Evolutionary conservation across 2,329 filamentous ascomycete species (phyloP).

Genomic region (Fusarium transvaalense): DNA sequence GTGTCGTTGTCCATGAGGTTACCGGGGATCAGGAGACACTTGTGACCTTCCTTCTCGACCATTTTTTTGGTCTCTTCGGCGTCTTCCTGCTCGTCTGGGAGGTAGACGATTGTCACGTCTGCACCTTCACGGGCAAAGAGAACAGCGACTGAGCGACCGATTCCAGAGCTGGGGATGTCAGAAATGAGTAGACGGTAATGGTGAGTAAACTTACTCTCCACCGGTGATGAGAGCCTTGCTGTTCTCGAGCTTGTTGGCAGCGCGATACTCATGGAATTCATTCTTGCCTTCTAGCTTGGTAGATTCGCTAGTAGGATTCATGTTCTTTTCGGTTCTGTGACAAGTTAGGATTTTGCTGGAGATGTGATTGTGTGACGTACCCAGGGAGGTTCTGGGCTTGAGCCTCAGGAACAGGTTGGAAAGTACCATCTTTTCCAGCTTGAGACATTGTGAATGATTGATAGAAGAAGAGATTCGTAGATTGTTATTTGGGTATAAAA

Average conservation of each 20-base stretch:
- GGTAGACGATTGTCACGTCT: slow-evolving; percentile 67
- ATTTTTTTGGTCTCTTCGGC: slow-evolving; percentile 65
- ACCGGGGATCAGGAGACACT: slow-evolving; percentile 62
- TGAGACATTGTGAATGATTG: slow-evolving; percentile 31
- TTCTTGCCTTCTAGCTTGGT: slow-evolving; percentile 57
- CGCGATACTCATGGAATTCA: slow-evolving; percentile 55
- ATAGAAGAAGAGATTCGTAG: too few species aligned
- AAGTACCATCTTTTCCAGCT: slow-evolving; percentile 49
- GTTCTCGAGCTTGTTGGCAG: slow-evolving; percentile 62
- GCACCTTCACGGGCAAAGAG: slow-evolving; percentile 70
- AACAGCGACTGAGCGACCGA: slow-evolving; percentile 66
- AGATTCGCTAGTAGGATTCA: slow-evolving; percentile 56
- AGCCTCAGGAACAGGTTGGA: slow-evolving; percentile 52
- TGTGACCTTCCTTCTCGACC: slow-evolving; percentile 63
- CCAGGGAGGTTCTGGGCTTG: slow-evolving; percentile 57
- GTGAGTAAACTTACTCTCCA: slow-evolving; percentile 60
- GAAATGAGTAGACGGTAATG: accelerated
- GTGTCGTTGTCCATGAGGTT: slow-evolving; percentile 63
- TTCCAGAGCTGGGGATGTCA: slow-evolving; percentile 59
- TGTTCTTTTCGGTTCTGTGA: slow-evolving; percentile 52
- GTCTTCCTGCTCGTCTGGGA: slow-evolving; percentile 67
- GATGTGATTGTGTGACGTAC: slow-evolving; percentile 33
- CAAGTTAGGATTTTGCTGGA: accelerated
- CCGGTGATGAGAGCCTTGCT: slow-evolving; percentile 67
- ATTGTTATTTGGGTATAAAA: background rate